These are phyloP conservation scores for Arxiozyma heterogenica DNA, from an alignment of 1,139 yeast species.

Conservation along the genomic window DNA sequence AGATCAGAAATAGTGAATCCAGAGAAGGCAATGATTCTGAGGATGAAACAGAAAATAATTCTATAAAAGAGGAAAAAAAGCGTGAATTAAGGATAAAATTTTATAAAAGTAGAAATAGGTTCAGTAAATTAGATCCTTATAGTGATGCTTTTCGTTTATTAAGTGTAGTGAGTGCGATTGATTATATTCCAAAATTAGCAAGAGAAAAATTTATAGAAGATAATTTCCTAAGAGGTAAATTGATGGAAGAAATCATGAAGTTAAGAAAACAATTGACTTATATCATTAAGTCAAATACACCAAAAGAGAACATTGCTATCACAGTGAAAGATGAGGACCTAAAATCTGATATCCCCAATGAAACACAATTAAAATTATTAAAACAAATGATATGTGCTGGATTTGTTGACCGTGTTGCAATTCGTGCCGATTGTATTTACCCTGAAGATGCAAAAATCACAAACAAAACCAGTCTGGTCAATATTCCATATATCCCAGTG, in stretches of 20 bases:
- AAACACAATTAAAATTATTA: slow-evolving; percentile 61
- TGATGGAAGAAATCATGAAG: slow-evolving; percentile 79
- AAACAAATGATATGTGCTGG: slow-evolving; percentile 94
- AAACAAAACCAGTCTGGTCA: slow-evolving; percentile 49
- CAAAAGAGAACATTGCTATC: slow-evolving; percentile 50
- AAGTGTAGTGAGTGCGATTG: slow-evolving; percentile 83
- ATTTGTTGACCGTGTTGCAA: slow-evolving; percentile 81
- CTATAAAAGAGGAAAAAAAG: slow-evolving; percentile 27
- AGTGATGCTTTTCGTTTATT: slow-evolving; percentile 71
- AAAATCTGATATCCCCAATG: slow-evolving; percentile 60
- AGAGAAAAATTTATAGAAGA: slow-evolving; percentile 41
- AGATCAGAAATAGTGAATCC: slow-evolving; percentile 20
- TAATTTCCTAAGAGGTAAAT: slow-evolving; percentile 55
- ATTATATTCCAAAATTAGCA: slow-evolving; percentile 51
- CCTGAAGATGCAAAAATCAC: slow-evolving; percentile 54
- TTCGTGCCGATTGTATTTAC: slow-evolving; percentile 60
- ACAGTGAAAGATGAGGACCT: slow-evolving; percentile 40
- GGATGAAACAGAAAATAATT: slow-evolving; percentile 31
- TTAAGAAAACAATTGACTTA: slow-evolving; percentile 69
- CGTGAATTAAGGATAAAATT: slow-evolving; percentile 43
- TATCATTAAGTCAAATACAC: slow-evolving; percentile 59
- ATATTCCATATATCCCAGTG: slow-evolving; percentile 67
- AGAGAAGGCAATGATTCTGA: slow-evolving; percentile 22
- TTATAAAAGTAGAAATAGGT: slow-evolving; percentile 47
- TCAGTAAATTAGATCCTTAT: slow-evolving; percentile 56